Percentiles rank a stretch among this genome's conserved stretches.
These are phyloP conservation scores for Saturnispora sekii DNA, from an alignment of 805 yeast species.

Conservation along the genomic window DNA sequence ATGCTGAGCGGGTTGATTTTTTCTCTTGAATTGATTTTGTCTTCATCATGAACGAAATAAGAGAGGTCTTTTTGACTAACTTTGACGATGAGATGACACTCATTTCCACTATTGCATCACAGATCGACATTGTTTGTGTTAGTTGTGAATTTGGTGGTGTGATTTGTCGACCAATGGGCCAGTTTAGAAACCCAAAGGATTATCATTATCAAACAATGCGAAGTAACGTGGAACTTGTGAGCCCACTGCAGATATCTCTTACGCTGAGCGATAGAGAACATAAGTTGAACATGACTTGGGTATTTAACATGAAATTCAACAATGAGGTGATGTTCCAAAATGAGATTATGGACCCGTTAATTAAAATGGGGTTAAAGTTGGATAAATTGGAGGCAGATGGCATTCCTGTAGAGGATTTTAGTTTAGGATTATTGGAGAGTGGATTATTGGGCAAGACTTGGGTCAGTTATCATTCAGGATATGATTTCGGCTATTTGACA, in stretches of 20 bases:
- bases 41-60: conserved; percentile 21
- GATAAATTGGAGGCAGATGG: conserved; percentile 66
- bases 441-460: conserved; percentile 78
- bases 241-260: conserved; percentile 78
- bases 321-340: conserved; percentile 75
- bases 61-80: conserved; percentile 69
- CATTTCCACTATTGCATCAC: conserved; percentile 48
- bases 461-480: conserved; percentile 90
- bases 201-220: conserved; percentile 95
- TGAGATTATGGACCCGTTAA: conserved; percentile 71
- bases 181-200: conserved; percentile 79
- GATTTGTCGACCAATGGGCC: conserved; percentile 91
- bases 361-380: conserved; percentile 78
- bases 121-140: conserved; percentile 52
- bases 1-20: background rate
- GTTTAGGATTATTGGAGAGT: conserved; percentile 75
- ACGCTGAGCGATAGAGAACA: conserved; percentile 64
- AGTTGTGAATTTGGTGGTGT: conserved; percentile 96
- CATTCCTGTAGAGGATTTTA: conserved; percentile 68
- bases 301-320: conserved; percentile 84
- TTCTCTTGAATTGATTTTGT: background rate
- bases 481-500: conserved; percentile 84
- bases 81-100: conserved; percentile 56
- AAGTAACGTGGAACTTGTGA: conserved; percentile 78
- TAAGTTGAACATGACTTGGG: conserved; percentile 83